Base-by-base conservation (phyloP, 257 asterid genomes). In the Rehmannia glutinosa region DNA sequence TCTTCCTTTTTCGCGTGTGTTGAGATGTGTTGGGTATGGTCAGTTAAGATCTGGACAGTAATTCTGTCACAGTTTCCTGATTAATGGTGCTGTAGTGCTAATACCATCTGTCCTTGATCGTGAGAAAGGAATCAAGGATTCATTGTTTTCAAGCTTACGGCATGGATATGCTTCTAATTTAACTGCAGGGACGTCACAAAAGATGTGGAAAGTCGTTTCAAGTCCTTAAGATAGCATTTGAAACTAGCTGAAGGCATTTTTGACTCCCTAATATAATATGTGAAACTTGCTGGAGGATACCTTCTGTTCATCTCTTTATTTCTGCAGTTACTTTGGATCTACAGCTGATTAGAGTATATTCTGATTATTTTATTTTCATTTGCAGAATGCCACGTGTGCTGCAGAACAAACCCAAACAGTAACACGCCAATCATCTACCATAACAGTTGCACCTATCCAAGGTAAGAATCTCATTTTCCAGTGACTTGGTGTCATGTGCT, bases 391-490 rank as follows among this genome's bases (percentile, higher is more conserved):
- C 17, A 86, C 81, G 30, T 86, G 94, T 70, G 81, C 87, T 17
- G 94, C 83, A 54, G 91, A 80, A 70, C 94, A 88, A 47, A 88
- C 96, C 23, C 91, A 88, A 61, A 88, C 94, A 15, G 82, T 88
- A 47, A 84, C 93, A 5, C 87, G 91, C 39, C 73, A 86, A 67
- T 82, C 93, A 21, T 88, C 96, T 21, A 88, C 94, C 42, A 84
- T 88, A 61, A 86, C 96, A 17, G 87, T 88, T 59, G 94, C 94
- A 24, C 96, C 94, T 54, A 65, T 74, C 51, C 91, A 79, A 80
- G 94, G 96, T 86, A 75, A n/a, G 19, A 5, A 50, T 41, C 52
- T 33, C 16, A 49, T 51, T 69, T 64, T 66, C 24, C 32, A 9
- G 73, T 21, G 6, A 20, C 49, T 69, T 35, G 17, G 32, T 61